These are phyloP conservation scores for Diaporthe capsici DNA, from an alignment of 2,329 filamentous ascomycete genomes.

Conservation along the genomic window DNA sequence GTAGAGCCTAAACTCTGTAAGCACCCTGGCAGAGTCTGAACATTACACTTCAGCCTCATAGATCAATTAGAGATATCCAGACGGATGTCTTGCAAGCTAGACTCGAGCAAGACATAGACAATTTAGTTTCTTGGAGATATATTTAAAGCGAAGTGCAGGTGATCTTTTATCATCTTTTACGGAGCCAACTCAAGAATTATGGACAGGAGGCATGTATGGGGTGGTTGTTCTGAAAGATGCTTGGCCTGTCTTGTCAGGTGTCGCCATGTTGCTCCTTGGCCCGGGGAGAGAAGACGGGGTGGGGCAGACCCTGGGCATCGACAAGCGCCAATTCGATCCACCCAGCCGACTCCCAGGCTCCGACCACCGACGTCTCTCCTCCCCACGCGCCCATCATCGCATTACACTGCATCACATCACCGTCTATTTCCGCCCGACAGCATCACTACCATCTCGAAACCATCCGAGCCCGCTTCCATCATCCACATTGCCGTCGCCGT, in stretches of 20 bases:
- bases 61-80: too few species aligned
- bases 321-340: constrained; percentile 25
- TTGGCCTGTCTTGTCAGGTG: not conserved
- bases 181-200: not conserved
- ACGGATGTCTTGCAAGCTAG: not conserved
- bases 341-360: constrained; percentile 17
- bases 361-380: constrained; percentile 29
- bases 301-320: constrained; percentile 4
- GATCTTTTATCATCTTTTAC: not conserved
- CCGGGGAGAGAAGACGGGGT: constrained; percentile 11
- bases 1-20: not conserved
- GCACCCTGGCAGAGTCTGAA: not conserved
- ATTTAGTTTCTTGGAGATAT: not conserved
- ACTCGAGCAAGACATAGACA: not conserved
- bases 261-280: not conserved
- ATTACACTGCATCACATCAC: constrained; percentile 32
- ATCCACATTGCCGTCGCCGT: constrained; percentile 8
- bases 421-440: constrained; percentile 9
- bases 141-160: not conserved
- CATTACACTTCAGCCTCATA: not conserved
- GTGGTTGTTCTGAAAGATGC: not conserved
- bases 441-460: constrained; percentile 33
- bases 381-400: constrained; percentile 28
- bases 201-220: not conserved
- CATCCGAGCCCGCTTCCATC: constrained; percentile 10